phyloP scores from a whole-genome alignment of 2,329 filamentous ascomycete species.

The Drechmeria coniospora region DNA sequence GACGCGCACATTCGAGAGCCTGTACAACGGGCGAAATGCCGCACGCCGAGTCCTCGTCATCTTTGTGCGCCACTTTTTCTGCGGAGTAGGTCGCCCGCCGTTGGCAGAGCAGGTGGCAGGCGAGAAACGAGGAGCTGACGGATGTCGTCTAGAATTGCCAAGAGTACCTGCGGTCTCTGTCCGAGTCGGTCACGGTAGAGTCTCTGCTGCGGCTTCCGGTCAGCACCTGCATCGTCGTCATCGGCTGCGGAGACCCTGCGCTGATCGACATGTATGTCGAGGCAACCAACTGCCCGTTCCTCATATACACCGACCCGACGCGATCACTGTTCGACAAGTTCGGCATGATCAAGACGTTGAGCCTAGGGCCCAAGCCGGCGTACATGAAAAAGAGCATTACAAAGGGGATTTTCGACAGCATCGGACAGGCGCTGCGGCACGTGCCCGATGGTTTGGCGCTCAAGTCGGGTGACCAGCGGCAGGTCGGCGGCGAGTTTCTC shows the following conservation, averaged over 20 bases:
- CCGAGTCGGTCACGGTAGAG: conserved; percentile 38
- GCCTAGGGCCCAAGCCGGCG: conserved; percentile 41
- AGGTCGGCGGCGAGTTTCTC: conserved; percentile 68
- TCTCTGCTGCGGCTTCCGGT: conserved; percentile 33
- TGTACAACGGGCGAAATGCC: conserved; percentile 41
- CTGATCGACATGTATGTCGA: conserved; percentile 52
- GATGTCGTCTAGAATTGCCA: conserved; percentile 47
- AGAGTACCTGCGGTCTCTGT: conserved; percentile 52
- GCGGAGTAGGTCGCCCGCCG: conserved; percentile 41
- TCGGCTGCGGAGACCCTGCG: conserved; percentile 56
- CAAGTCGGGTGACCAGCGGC: conserved; percentile 49
- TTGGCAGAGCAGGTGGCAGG: no score
- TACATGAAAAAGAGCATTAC: conserved; percentile 46
- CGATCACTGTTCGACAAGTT: conserved; percentile 49
- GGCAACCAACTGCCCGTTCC: conserved; percentile 50
- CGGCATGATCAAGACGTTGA: conserved; percentile 51
- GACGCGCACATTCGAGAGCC: conserved; percentile 42
- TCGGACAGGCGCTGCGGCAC: conserved; percentile 45
- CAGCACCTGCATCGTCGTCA: conserved; percentile 48
- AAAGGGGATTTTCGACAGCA: conserved; percentile 31
- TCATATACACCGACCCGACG: conserved; percentile 64
- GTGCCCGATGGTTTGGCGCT: conserved; percentile 40
- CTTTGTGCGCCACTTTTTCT: conserved; percentile 70
- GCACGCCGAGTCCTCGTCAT: conserved; percentile 48
- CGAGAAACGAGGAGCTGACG: conserved; percentile 6